Percentiles rank a stretch among this genome's conserved stretches.
These are phyloP conservation scores for Salix brachista DNA, from an alignment of 345 rosid genomes.

Conservation along the genomic window DNA sequence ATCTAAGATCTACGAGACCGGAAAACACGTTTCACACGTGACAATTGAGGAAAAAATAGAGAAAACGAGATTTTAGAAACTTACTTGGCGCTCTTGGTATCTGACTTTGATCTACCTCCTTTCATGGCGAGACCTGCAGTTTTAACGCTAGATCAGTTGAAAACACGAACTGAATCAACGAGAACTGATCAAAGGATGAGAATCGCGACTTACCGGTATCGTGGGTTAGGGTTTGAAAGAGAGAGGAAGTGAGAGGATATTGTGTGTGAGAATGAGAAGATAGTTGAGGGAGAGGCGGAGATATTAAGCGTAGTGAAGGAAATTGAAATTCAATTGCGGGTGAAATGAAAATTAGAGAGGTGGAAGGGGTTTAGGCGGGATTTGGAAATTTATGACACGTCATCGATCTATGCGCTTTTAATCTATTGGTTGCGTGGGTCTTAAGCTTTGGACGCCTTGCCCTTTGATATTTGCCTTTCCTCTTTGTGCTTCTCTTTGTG, in stretches of 20 bases:
- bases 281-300: conserved; percentile 29
- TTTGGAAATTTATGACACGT: conserved; percentile 61
- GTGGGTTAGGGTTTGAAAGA: conserved; percentile 24
- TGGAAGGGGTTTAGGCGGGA: conserved; percentile 77
- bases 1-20: conserved; percentile 34
- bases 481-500: conserved; percentile 43
- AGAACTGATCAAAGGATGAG: neutral
- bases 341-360: conserved; percentile 45
- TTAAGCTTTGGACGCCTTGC: conserved; percentile 20
- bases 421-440: conserved; percentile 21
- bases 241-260: neutral
- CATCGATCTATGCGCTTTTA: conserved; percentile 46
- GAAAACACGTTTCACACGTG: neutral
- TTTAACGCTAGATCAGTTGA: conserved; percentile 19
- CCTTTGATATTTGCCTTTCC: neutral
- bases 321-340: conserved; percentile 78
- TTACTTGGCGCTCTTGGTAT: conserved; percentile 67
- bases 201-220: conserved; percentile 19
- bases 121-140: conserved; percentile 69
- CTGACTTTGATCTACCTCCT: conserved; percentile 85
- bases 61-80: conserved; percentile 8
- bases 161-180: conserved; percentile 1
- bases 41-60: neutral
- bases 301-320: conserved; percentile 36
- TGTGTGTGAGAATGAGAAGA: neutral